Base-by-base conservation (phyloP, 225 moss, liverwort and hornwort species). In the Anthoceros angustus region DNA sequence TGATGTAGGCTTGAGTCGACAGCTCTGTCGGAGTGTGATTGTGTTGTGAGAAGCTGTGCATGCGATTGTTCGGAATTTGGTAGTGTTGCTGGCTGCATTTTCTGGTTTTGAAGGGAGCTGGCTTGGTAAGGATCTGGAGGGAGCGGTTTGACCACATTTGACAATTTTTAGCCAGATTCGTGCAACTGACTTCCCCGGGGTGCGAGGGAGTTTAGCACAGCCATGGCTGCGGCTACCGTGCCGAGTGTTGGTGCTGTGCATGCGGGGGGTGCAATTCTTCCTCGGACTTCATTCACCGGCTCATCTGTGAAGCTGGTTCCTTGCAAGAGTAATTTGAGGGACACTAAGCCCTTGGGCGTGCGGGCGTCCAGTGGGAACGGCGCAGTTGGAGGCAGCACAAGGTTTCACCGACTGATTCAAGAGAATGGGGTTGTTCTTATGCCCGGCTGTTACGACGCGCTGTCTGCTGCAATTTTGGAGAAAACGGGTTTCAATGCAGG, bases 371-470 rank as follows among this genome's bases (percentile, higher is more conserved):
- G 45, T 55, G 55, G 16, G 8, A 55, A 55, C 14, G 55, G 55
- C 14, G n/a, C 4, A 8, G 55, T 23, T 15, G 55, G 55, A 15
- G 55, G 55, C 8, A 55, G 23, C 16, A 55, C 55, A 12, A 9
- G 55, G 23, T 9, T 55, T 23, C 55, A 55, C 55, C 18, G 23
- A 15, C 42, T 71, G 70, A 71, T 71, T 16, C 45, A 64, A 25
- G 70, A 71, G 43, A 46, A 71, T 65, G 63, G 63, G 5, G 64
- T 71, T 38, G 64, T 71, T 32, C 70, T 71, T 10, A 64, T 71
- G 64, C 70, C 70, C 25, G 70, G 70, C 9, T 71, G 70, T 23
- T 71, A 71, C 63, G 70, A 71, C 40, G 70, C 70, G 48, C 70
- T 71, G 42, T 71, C 70, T 18, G 70, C 70, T 60, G 62, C 70